A percentile compares a stretch with the other conserved stretches of the same genome.
Evolutionary conservation across 1,284 basidiomycete species (phyloP).

Genomic region (Meripilus lineatus): DNA sequence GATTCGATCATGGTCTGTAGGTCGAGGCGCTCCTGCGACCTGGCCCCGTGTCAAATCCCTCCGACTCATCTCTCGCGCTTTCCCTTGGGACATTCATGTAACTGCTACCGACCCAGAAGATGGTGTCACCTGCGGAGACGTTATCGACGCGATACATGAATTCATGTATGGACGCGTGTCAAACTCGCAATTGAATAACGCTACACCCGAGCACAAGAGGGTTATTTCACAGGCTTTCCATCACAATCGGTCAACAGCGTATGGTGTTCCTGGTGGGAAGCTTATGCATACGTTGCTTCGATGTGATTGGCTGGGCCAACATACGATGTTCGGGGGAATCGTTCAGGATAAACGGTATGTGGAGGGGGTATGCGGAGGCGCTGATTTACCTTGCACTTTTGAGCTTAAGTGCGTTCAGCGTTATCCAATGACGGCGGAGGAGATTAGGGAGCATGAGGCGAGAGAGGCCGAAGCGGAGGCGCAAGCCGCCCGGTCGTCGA

Average conservation of each 20-base stretch:
- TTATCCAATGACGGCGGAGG: slow-evolving; percentile 45
- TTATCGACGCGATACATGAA: slow-evolving; percentile 52
- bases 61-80: slow-evolving; percentile 43
- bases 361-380: slow-evolving; percentile 38
- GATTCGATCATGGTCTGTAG: slow-evolving; percentile 62
- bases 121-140: slow-evolving; percentile 71
- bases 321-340: slow-evolving; percentile 60
- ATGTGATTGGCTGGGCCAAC: slow-evolving; percentile 55
- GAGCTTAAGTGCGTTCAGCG: slow-evolving; percentile 48
- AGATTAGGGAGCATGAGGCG: slow-evolving; percentile 37
- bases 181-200: slow-evolving; percentile 44
- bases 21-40: slow-evolving; percentile 68
- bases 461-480: slow-evolving; percentile 21
- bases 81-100: slow-evolving; percentile 59
- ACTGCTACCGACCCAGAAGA: slow-evolving; percentile 40
- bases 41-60: slow-evolving; percentile 58
- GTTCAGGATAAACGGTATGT: slow-evolving; percentile 40
- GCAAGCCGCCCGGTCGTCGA: not conserved
- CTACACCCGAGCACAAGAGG: slow-evolving; percentile 31
- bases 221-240: slow-evolving; percentile 47
- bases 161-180: slow-evolving; percentile 47
- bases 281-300: slow-evolving; percentile 56
- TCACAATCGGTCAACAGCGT: slow-evolving; percentile 57
- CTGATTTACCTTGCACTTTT: slow-evolving; percentile 52
- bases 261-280: slow-evolving; percentile 60